These are phyloP conservation scores for Catunica adiposa DNA, from an alignment of 2,329 filamentous ascomycete genomes.

Conservation along the genomic window DNA sequence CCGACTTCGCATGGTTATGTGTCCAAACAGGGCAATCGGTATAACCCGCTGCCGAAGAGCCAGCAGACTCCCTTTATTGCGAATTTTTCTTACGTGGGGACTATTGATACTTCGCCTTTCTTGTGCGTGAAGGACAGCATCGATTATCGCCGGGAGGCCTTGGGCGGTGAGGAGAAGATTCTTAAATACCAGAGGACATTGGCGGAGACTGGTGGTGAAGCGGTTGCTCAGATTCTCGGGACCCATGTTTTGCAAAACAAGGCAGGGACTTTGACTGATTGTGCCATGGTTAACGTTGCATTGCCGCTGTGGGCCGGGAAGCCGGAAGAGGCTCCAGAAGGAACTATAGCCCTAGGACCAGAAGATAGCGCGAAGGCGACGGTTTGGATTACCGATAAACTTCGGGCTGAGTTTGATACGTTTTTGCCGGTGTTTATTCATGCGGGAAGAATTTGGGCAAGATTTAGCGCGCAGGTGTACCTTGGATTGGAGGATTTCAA, in stretches of 20 bases:
- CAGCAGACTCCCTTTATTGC: slow-evolving; percentile 44
- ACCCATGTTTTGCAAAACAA: slow-evolving; percentile 58
- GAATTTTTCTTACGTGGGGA: slow-evolving; percentile 64
- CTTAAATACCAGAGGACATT: slow-evolving; percentile 44
- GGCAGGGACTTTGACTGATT: slow-evolving; percentile 43
- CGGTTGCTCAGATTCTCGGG: slow-evolving; percentile 44
- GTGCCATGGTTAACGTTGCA: slow-evolving; percentile 55
- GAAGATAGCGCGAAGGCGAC: slow-evolving; percentile 25
- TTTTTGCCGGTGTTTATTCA: slow-evolving; percentile 52
- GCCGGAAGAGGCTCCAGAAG: slow-evolving; percentile 19
- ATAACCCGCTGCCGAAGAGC: slow-evolving; percentile 23
- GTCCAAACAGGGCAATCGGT: slow-evolving; percentile 23
- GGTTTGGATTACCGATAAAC: slow-evolving; percentile 39
- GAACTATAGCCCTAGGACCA: slow-evolving; percentile 18
- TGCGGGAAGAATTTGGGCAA: slow-evolving; percentile 46
- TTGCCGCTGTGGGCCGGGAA: slow-evolving; percentile 39
- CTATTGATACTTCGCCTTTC: slow-evolving; percentile 55
- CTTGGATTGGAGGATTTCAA: slow-evolving; percentile 66
- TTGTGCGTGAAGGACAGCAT: slow-evolving; percentile 57
- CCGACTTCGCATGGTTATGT: slow-evolving; percentile 69
- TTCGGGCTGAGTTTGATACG: slow-evolving; percentile 48
- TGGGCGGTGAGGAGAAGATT: slow-evolving; percentile 61
- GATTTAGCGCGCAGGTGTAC: slow-evolving; percentile 71
- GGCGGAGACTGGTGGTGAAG: slow-evolving; percentile 44
- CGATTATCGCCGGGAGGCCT: slow-evolving; percentile 47